These are phyloP conservation scores for Aspergillus bombycis DNA, from an alignment of 2,329 filamentous ascomycete species.

Conservation along the genomic window DNA sequence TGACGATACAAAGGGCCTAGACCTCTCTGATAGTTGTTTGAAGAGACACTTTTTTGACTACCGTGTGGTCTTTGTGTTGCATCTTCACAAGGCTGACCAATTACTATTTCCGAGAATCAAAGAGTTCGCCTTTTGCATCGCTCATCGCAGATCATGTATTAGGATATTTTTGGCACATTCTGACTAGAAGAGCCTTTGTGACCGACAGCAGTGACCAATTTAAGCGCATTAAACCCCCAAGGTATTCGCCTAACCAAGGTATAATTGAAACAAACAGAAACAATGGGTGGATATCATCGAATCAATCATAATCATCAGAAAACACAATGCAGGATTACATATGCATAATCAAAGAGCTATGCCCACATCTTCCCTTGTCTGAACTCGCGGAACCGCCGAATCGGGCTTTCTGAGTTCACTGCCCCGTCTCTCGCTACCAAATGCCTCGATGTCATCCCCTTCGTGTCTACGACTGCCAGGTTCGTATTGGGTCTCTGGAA, in stretches of 20 bases:
- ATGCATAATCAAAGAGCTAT: neutral
- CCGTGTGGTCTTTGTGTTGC: neutral
- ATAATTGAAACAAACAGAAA: neutral
- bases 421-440: neutral
- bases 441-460: neutral
- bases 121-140: neutral
- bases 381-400: constrained; percentile 1
- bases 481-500: neutral
- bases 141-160: neutral
- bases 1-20: neutral
- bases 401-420: constrained; percentile 2
- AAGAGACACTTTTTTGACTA: neutral
- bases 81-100: neutral
- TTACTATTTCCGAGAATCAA: neutral
- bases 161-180: neutral
- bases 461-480: neutral
- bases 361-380: constrained; percentile 1
- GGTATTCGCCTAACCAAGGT: neutral
- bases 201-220: neutral
- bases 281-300: neutral
- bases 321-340: neutral
- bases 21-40: neutral
- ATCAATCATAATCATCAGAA: neutral
- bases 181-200: neutral
- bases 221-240: neutral